Base-by-base conservation (phyloP, 2,329 filamentous ascomycete genomes). In the Colletotrichum tanaceti region DNA sequence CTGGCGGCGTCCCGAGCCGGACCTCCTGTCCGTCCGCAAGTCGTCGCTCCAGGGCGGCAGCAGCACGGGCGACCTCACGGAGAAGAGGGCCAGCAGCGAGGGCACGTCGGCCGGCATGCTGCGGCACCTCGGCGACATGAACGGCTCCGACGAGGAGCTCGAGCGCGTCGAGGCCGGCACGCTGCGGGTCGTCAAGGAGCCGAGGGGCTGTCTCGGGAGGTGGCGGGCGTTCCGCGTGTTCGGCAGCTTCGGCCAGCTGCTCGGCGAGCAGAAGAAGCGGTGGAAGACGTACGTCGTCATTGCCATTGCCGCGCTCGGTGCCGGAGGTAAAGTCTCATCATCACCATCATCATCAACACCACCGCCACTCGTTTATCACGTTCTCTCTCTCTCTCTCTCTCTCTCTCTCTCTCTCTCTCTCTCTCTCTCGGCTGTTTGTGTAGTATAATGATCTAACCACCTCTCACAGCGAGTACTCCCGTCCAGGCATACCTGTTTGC, bases 401-500 rank as follows among this genome's bases (percentile, higher is more conserved):
- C n/a, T n/a, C n/a, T n/a, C n/a, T n/a, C n/a, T n/a, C n/a, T n/a
- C n/a, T n/a, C n/a, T n/a, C n/a, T n/a, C n/a, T n/a, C n/a, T n/a
- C n/a, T n/a, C n/a, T n/a, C n/a, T n/a, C n/a, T n/a, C n/a, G n/a
- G n/a, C n/a, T n/a, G n/a, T n/a, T n/a, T 10, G n/a, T 22, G 13
- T 16, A 7, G 9, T 9, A 24, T 16, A 10, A 2, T 10, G 35
- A 46, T 16, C 32, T 64, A 38, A 64, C 22, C 1, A 18, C 20
- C 28, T 6, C 28, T 2, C 10, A 2, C 32, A 64, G 68, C 65
- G 24, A 65, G 59, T 14, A 69, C 68, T 3, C 68, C 68, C 14
- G 65, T 68, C 13, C 68, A 71, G n/a, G 59, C 68, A 6, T 71
- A 65, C 52, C 65, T 71, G 13, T 71, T 71, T 20, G 68, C 68